These are phyloP conservation scores for Geranomyces variabilis DNA, from an alignment of 192 early-diverging fungal species.

Conservation along the genomic window DNA sequence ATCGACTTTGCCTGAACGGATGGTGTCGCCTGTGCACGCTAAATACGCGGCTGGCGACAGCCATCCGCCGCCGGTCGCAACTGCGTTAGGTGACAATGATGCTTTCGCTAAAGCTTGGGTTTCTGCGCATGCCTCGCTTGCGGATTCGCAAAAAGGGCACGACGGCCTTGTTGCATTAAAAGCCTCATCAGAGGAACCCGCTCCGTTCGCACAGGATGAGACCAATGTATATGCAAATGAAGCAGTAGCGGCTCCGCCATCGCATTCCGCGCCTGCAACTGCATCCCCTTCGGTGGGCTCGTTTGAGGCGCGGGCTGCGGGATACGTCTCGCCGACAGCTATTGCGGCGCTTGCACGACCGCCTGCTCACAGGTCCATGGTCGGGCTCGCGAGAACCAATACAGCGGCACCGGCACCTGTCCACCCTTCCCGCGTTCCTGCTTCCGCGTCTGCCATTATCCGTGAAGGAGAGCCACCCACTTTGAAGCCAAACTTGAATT, in stretches of 20 bases:
- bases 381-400: neutral
- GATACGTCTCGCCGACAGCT: neutral
- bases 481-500: constrained; percentile 16
- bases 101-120: neutral
- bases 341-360: neutral
- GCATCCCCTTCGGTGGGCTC: neutral
- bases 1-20: neutral
- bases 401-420: neutral
- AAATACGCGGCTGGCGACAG: too few species aligned
- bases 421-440: neutral
- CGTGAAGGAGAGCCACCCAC: constrained; percentile 11
- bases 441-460: constrained; percentile 9
- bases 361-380: too few species aligned
- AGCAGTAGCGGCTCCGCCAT: neutral
- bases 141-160: too few species aligned
- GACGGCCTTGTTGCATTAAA: neutral
- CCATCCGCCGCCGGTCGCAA: too few species aligned
- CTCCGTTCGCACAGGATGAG: too few species aligned
- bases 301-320: neutral
- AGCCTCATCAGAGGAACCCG: too few species aligned
- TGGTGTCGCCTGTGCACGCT: neutral
- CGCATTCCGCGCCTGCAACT: neutral
- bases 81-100: too few species aligned
- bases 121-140: neutral
- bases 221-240: neutral